phyloP scores from a whole-genome alignment of 352 stramenopile species.

The Phytophthora cactorum region DNA sequence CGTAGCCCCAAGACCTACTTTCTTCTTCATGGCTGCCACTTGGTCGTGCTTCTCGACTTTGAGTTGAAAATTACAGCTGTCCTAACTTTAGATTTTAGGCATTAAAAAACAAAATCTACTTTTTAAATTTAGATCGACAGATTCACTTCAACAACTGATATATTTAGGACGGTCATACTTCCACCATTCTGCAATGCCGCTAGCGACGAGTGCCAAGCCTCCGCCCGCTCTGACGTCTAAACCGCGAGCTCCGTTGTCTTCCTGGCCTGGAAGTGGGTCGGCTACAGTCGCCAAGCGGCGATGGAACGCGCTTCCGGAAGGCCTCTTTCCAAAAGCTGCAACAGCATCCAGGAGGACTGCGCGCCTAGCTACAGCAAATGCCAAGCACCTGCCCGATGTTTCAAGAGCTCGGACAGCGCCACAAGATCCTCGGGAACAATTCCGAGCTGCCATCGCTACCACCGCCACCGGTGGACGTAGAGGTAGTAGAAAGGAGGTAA shows the following conservation, averaged over 20 bases:
- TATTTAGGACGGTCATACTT: background rate
- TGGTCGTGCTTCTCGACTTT: background rate
- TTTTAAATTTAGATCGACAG: background rate
- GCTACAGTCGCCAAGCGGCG: slow-evolving; percentile 27
- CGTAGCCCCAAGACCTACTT: slow-evolving; percentile 30
- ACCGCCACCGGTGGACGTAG: slow-evolving; percentile 1
- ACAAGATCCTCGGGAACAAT: slow-evolving; percentile 21
- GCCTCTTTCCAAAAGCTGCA: slow-evolving; percentile 29
- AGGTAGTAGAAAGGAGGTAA: background rate
- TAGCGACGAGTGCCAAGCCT: slow-evolving; percentile 14
- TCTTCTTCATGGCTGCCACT: slow-evolving; percentile 60
- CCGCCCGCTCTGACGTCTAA: slow-evolving; percentile 23
- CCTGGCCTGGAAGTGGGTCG: slow-evolving; percentile 11
- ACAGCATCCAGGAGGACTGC: slow-evolving; percentile 1
- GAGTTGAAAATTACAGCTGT: background rate
- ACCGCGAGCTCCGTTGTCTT: slow-evolving; percentile 13
- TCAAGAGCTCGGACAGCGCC: background rate
- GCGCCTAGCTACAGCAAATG: background rate
- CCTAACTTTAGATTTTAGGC: background rate
- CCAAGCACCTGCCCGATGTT: slow-evolving; percentile 11
- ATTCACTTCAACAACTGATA: background rate
- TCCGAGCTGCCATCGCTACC: slow-evolving; percentile 25
- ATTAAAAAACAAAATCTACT: background rate
- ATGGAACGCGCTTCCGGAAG: slow-evolving; percentile 37
- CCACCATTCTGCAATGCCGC: slow-evolving; percentile 9